Evolutionary conservation across 1,139 yeast genomes (phyloP).

Genomic region (Blastobotrys aristatus): DNA sequence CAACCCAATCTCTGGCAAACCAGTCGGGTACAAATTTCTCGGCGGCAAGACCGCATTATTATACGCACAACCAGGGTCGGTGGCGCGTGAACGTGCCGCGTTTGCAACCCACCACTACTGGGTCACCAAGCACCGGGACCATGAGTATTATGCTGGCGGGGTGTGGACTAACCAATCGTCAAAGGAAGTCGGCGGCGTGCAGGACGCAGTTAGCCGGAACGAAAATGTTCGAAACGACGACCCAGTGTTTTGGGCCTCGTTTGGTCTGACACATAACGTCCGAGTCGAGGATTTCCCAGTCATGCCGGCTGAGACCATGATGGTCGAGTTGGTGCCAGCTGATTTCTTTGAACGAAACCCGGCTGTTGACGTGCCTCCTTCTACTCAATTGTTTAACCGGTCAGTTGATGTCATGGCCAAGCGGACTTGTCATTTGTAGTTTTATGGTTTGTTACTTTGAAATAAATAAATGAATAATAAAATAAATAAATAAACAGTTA

Average conservation of each 20-base stretch:
- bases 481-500: too few species aligned
- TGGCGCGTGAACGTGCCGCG: conserved; percentile 60
- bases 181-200: conserved; percentile 56
- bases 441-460: neutral
- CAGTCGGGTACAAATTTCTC: conserved; percentile 76
- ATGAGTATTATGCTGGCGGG: conserved; percentile 70
- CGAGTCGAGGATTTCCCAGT: conserved; percentile 91
- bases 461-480: too few species aligned
- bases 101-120: conserved; percentile 72
- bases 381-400: conserved; percentile 67
- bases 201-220: conserved; percentile 57
- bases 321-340: conserved; percentile 63
- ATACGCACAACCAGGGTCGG: conserved; percentile 59
- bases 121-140: conserved; percentile 69
- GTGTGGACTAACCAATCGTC: conserved; percentile 75
- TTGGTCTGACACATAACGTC: conserved; percentile 84
- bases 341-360: conserved; percentile 82
- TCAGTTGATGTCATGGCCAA: conserved; percentile 45
- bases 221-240: conserved; percentile 77
- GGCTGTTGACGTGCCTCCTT: conserved; percentile 75
- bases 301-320: conserved; percentile 79
- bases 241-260: conserved; percentile 79
- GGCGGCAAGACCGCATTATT: conserved; percentile 76
- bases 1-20: conserved; percentile 69
- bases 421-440: conserved; percentile 32